Conservation (phyloP, 2,329 filamentous ascomycete genomes). For the Claviceps lovelessii region DNA sequence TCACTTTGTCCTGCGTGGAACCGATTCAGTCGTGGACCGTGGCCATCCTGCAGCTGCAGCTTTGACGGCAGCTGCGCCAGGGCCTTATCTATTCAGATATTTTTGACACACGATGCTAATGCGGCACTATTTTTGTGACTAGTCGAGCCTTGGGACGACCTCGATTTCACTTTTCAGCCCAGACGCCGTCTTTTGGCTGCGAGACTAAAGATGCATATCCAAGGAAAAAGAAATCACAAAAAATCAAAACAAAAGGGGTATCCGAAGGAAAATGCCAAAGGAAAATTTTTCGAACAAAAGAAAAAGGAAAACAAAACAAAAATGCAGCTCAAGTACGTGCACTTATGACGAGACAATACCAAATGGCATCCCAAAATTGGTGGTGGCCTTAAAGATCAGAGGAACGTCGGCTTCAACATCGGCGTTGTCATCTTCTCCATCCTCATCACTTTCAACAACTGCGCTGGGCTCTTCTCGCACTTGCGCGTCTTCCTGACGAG, state of each 20-base stretch:
- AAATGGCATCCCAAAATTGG: slow-evolving; percentile 34
- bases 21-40: background rate
- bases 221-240: background rate
- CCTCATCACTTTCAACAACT: slow-evolving; percentile 10
- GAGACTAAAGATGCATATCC: background rate
- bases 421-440: slow-evolving; percentile 14
- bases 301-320: background rate
- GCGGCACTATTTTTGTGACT: background rate
- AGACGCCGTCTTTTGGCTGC: background rate
- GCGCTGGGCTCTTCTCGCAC: slow-evolving; percentile 7
- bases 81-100: background rate
- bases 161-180: background rate
- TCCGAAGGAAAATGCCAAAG: background rate
- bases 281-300: background rate
- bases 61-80: background rate
- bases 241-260: slow-evolving; percentile 1
- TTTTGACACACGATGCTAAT: slow-evolving; percentile 2
- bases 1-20: background rate
- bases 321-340: background rate
- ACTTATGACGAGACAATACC: slow-evolving; percentile 13
- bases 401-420: slow-evolving; percentile 27
- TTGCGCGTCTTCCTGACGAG: slow-evolving; percentile 9
- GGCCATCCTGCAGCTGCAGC: background rate
- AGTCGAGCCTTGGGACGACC: background rate
- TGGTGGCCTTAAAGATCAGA: slow-evolving; percentile 29